Base-by-base conservation (phyloP, 306 rosid species). In the Corylus americana region DNA sequence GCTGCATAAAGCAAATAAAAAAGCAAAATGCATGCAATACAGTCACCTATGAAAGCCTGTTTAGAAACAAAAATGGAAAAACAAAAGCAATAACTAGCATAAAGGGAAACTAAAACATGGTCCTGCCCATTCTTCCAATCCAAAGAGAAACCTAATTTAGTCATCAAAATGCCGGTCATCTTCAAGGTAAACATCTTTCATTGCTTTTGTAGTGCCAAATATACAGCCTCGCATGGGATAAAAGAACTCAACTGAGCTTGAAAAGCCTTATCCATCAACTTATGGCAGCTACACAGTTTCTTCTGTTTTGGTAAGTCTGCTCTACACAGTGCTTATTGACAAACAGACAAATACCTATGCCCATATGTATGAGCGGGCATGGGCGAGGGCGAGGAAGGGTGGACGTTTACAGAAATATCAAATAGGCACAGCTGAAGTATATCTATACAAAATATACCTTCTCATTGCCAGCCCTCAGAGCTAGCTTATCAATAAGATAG, bases 401-500 rank as follows among this genome's bases (percentile, higher is more conserved):
- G 53, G 11, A n/a, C 18, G 48, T 37, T 42, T 42, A 42, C 42
- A 78, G 44, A 69, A 2, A 77, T 51, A 61, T 74, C 49, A 82
- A 39, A 70, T 79, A 45, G 37, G 18, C n/a, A 53, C 3, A 27
- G 69, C 44, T 27, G 44, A 62, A 55, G 81, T 44, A 71, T 57
- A 51, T 55, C 50, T 71, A 39, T 18, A 70, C 64, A 69, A 55
- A 77, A 61, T 55, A 74, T 88, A 91, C 99, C 97, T 93, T 96
- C 86, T 96, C 99, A 86, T 96, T 96, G 75, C 99, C 99, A 47
- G 99, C 99, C 92, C 99, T 96, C 73, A 96, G 91, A 83, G 99
- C 99, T 81, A 96, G 88, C 88, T 96, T 93, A 82, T 96, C 99
- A 44, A 96, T 96, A 63, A 96, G 99, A 83, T 96, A 96, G 27